Conservation (phyloP, 345 rosid species). For the Durio zibethinus region DNA sequence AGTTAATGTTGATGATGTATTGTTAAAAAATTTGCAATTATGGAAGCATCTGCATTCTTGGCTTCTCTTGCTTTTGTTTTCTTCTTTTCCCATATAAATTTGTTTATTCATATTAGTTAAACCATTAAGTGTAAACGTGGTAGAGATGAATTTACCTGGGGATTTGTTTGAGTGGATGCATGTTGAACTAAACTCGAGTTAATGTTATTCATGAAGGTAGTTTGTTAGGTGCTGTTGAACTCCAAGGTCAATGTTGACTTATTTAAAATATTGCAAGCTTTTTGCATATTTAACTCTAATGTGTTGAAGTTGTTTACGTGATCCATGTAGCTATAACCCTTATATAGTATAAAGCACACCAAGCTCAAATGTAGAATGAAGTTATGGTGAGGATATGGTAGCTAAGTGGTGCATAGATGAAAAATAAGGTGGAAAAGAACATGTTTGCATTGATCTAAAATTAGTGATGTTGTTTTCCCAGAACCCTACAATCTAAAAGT, state of each 20-base stretch:
- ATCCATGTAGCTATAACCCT: neutral
- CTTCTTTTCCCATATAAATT: neutral
- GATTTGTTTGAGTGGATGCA: neutral
- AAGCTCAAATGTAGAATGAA: neutral
- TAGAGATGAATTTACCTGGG: neutral
- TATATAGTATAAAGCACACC: no score
- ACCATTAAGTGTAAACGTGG: neutral
- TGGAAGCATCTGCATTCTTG: neutral
- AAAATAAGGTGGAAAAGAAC: neutral
- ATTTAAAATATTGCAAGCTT: neutral
- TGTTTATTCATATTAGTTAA: neutral
- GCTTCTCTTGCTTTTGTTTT: neutral
- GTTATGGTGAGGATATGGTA: neutral
- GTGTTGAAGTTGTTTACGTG: neutral
- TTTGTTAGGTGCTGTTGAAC: neutral
- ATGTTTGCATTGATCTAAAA: neutral
- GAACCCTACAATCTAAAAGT: neutral
- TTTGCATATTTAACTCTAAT: neutral
- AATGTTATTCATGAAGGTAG: neutral
- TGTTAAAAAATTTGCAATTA: neutral
- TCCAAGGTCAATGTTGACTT: neutral
- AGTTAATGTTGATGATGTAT: neutral
- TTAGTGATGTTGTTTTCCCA: neutral
- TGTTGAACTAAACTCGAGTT: no score
- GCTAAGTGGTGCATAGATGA: neutral